A percentile compares a stretch with the other conserved stretches of the same genome.
Evolutionary conservation across 192 early-diverging fungal genomes (phyloP).

Genomic region (Glomus cerebriforme): DNA sequence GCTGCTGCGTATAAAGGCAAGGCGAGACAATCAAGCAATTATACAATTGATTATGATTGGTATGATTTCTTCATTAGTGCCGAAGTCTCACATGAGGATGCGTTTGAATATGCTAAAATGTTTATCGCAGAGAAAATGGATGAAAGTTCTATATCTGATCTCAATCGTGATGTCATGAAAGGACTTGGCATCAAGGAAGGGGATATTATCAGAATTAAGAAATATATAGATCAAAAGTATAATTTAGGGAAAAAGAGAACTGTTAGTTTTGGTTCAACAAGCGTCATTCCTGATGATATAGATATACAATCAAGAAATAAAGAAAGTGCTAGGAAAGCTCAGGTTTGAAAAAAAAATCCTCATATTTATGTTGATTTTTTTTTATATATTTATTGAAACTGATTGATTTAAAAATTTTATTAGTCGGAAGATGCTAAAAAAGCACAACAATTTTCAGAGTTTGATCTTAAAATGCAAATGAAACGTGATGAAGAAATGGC

Average conservation of each 20-base stretch:
- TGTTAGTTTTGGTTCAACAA: conserved; percentile 39
- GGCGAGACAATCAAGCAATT: conserved; percentile 41
- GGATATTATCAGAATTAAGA: conserved; percentile 80
- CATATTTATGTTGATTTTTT: not conserved
- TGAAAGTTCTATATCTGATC: conserved; percentile 68
- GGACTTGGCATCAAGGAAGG: conserved; percentile 81
- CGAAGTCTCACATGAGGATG: conserved; percentile 71
- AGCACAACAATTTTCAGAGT: not conserved
- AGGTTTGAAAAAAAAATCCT: conserved; percentile 12
- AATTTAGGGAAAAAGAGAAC: conserved; percentile 48
- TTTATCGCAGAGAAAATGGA: conserved; percentile 92
- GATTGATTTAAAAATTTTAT: conserved; percentile 30
- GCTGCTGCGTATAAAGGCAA: conserved; percentile 35
- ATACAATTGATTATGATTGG: conserved; percentile 90
- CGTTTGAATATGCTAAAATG: conserved; percentile 76
- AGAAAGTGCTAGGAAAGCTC: conserved; percentile 36
- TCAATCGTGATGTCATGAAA: conserved; percentile 75
- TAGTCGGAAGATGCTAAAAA: conserved; percentile 21
- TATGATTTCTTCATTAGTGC: conserved; percentile 86
- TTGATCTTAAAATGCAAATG: conserved; percentile 60
- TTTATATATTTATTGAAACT: conserved; percentile 37
- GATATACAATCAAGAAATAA: conserved; percentile 33
- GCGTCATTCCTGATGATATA: conserved; percentile 36
- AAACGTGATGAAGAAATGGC: conserved; percentile 81
- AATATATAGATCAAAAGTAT: conserved; percentile 57